A percentile compares a stretch with the other conserved stretches of the same genome.
phyloP scores from a whole-genome alignment of 371 early-diverging fungal genomes.

The Enterocytospora artemiae region DNA sequence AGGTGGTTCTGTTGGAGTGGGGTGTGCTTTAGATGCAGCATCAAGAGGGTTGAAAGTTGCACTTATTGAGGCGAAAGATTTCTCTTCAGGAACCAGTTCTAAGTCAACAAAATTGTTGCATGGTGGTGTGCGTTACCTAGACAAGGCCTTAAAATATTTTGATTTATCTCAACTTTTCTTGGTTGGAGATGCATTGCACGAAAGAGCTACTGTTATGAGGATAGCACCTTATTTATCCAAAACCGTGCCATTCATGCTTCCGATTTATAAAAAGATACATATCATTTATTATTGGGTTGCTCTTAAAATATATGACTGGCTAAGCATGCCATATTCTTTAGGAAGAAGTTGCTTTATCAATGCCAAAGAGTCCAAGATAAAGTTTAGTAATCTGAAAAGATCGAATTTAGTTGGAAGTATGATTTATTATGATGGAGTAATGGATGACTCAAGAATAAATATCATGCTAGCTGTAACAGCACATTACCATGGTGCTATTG shows the following conservation, averaged over 20 bases:
- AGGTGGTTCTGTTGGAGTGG: slow-evolving; percentile 91
- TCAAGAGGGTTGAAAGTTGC: slow-evolving; percentile 86
- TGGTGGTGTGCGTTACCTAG: slow-evolving; percentile 95
- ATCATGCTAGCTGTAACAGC: slow-evolving; percentile 85
- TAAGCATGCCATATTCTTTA: slow-evolving; percentile 78
- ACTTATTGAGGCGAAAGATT: slow-evolving; percentile 88
- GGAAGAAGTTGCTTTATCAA: slow-evolving; percentile 73
- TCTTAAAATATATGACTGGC: slow-evolving; percentile 79
- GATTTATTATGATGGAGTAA: slow-evolving; percentile 92
- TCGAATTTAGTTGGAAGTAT: slow-evolving; percentile 79
- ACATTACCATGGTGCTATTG: slow-evolving; percentile 75
- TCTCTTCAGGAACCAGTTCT: slow-evolving; percentile 82
- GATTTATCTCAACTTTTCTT: slow-evolving; percentile 89
- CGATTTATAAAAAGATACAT: slow-evolving; percentile 82
- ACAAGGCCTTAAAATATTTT: slow-evolving; percentile 83
- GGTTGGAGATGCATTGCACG: slow-evolving; percentile 85
- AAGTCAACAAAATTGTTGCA: slow-evolving; percentile 93
- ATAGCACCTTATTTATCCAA: slow-evolving; percentile 85
- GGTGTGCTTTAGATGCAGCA: slow-evolving; percentile 86
- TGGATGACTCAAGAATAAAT: slow-evolving; percentile 92
- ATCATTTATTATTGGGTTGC: slow-evolving; percentile 91
- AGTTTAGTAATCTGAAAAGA: slow-evolving; percentile 81
- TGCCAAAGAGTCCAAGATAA: slow-evolving; percentile 71
- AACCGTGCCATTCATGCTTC: slow-evolving; percentile 84
- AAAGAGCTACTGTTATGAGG: slow-evolving; percentile 78